Base-by-base conservation (phyloP, 345 rosid genomes). In the Citrus unshiu region DNA sequence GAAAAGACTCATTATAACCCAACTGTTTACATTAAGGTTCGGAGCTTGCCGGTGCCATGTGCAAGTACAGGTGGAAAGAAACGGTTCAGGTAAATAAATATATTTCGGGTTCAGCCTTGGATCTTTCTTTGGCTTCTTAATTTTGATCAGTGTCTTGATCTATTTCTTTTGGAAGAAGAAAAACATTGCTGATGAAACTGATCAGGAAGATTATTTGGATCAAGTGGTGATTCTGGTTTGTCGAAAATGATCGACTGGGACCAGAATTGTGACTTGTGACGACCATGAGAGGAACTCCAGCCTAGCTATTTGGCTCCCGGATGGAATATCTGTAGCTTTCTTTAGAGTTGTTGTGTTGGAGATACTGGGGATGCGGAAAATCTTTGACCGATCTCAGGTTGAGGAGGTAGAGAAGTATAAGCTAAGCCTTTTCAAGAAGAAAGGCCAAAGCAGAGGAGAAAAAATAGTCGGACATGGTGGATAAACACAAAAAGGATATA, bases 261-360 rank as follows among this genome's bases (percentile, higher is more conserved):
- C 39, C 62, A 82, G 32, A 79, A 77, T 68, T 76, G 70, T 39
- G 76, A 10, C 14, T 40, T 3, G 70, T 32, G 58, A 78, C 76
- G 25, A 64, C 73, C 25, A 39, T 78, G 76, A 78, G 79, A 76
- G 79, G 70, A 30, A 78, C 84, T 43, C 82, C 84, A 7, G 79
- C 73, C 35, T 82, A 82, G 81, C 35, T 82, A 82, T 18, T 66
- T 68, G 64, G 82, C 82, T 40, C 57, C 77, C 0, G 73, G 77
- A 66, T 78, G 82, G 81, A 86, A 81, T 70, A 80, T 80, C 3
- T 83, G 81, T 12, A 78, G 83, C 74, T 78, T 85, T 73, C 75
- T 85, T 85, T 73, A 81, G 86, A 3, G 78, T 78, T 21, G 84
- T 85, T 16, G 40, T 83, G 21, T 27, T 83, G 49, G 83, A 81